Base-by-base conservation (phyloP, 805 yeast species). In the Hanseniaspora singularis region DNA sequence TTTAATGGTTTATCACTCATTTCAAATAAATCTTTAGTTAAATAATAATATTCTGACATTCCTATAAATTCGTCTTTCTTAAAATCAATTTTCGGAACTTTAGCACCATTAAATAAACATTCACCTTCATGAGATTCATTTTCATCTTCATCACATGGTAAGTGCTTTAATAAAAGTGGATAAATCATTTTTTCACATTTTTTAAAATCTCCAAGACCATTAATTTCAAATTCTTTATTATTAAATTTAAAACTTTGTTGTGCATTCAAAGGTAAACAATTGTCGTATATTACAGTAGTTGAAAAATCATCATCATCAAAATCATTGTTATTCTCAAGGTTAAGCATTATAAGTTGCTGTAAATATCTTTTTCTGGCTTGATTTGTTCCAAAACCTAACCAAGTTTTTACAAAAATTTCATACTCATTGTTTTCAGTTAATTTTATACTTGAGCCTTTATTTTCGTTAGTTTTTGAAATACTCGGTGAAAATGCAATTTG, bases 301-400 rank as follows among this genome's bases (percentile, higher is more conserved):
- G 39, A 38, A 50, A 60, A 68, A 40, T 68, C 73, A 44, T 67
- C 69, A 46, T 73, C 75, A 14, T 71, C 71, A 48, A 68, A 63
- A 22, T 53, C 57, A 54, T 73, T 74, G 37, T 71, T 65, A 51
- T 65, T 67, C 46, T 69, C 74, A 0, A 77, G 77, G 20, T 74
- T 56, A 4, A 69, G 57, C 49, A 67, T 62, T 14, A 81, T 68
- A 45, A 82, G 59, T 40, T 74, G 77, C 30, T 68, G 68, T 38
- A 85, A 64, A 58, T 81, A 83, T 51, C 97, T 67, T 46, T 68
- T 70, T 34, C 95, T 69, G 9, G 97, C 96, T 59, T 89, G 86
- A 56, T 92, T 92, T 2, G 97, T 97, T 11, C 98, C 98, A 64
- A 85, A 92, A 0, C 97, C 97, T 10, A 92, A 70, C 98, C 98